Base-by-base conservation (phyloP, 2,329 filamentous ascomycete species). In the Bipolaris cookei region DNA sequence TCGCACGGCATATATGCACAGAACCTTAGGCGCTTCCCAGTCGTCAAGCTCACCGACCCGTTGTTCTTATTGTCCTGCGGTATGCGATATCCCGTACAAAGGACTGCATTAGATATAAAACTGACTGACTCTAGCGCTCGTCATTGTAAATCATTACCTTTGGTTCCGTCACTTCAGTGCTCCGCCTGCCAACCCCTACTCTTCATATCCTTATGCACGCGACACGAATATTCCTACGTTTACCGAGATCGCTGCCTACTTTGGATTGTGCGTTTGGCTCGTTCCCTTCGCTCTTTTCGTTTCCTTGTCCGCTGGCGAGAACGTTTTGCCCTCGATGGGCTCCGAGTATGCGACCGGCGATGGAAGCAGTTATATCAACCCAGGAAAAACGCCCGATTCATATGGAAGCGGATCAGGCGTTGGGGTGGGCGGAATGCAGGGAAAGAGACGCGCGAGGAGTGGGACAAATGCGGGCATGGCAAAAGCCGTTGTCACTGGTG, bases 281-380 rank as follows among this genome's bases (percentile, higher is more conserved):
- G 91, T 98, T 0, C 95, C 95, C 0, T 99, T 99, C 73, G 88
- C 93, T 14, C 83, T 99, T 13, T 99, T 99, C 72, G 94, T 99
- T 48, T 96, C 91, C 69, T 79, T 99, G 39, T 96, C 91, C 16
- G 95, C 95, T 0, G 92, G 92, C 52, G 95, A 99, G 73, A 98
- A 98, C 72, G 91, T 98, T 3, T 80, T 99, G 49, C 95, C 95
- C 0, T 96, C 89, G 6, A 97, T 97, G 85, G 91, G 92, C 11
- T 91, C 86, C 45, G 90, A 92, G 62, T 88, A 87, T 71, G 84
- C 84, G 16, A 87, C 86, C 0, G 85, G 86, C 5, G 81, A 82
- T n/a, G 80, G 81, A 1, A 81, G 79, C 63, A 80, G 78, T 62
- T 82, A 81, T 56, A 76, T 80, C 8, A 77, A 72, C 42, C 68